Percentiles rank a stretch among this genome's conserved stretches.
phyloP scores from a whole-genome alignment of 345 rosid genomes.

The thale cress (Arabidopsis thaliana) region DNA sequence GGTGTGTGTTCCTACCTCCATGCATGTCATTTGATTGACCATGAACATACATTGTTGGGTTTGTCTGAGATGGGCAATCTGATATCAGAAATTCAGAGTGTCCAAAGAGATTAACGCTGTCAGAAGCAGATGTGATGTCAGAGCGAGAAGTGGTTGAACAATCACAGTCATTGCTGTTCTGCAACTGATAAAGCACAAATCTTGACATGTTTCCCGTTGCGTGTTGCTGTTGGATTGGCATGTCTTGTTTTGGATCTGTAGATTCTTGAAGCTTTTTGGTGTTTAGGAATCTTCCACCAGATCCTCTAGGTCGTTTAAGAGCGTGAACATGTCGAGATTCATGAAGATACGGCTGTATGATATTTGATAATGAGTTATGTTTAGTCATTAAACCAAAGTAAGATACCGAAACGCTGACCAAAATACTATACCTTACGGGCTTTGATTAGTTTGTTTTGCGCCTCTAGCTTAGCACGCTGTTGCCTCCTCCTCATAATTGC shows the following conservation, averaged over 20 bases:
- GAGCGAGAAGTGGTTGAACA: conserved; percentile 56
- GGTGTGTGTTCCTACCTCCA: conserved; percentile 48
- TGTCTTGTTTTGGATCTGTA: not conserved
- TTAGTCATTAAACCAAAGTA: not conserved
- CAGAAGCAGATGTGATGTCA: conserved; percentile 48
- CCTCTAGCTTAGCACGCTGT: conserved; percentile 76
- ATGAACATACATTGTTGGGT: conserved; percentile 14
- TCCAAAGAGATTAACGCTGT: conserved; percentile 49
- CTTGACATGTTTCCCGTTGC: conserved; percentile 33
- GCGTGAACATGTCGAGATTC: conserved; percentile 87
- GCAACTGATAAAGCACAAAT: conserved; percentile 32
- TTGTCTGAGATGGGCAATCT: conserved; percentile 46
- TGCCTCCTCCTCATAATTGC: conserved; percentile 80
- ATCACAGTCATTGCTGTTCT: conserved; percentile 41
- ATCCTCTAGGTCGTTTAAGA: conserved; percentile 69
- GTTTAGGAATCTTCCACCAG: conserved; percentile 76
- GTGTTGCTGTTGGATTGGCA: conserved; percentile 36
- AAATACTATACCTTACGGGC: conserved; percentile 56
- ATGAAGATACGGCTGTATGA: conserved; percentile 38
- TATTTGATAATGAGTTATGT: not conserved
- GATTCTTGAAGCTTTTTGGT: conserved; percentile 54
- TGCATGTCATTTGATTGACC: conserved; percentile 43
- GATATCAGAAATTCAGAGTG: conserved; percentile 55
- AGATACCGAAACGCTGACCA: not conserved
- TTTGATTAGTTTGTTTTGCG: conserved; percentile 63